Evolutionary conservation across 805 yeast genomes (phyloP).

Genomic region (Babjeviella inositovora): DNA sequence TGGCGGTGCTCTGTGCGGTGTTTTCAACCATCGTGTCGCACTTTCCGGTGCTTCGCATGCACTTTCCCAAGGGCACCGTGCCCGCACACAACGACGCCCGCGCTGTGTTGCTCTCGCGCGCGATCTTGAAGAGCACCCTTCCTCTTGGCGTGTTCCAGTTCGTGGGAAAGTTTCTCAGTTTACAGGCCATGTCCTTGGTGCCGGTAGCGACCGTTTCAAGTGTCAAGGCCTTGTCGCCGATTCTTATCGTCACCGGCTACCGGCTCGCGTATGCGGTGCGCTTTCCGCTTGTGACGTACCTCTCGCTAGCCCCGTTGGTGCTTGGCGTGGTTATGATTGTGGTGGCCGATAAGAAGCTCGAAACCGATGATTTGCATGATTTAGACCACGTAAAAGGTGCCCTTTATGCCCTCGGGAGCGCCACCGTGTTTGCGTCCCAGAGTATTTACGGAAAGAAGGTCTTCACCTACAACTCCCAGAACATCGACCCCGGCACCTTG

Average conservation of each 20-base stretch:
- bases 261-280: constrained; percentile 29
- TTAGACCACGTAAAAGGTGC: constrained; percentile 37
- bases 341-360: constrained; percentile 9
- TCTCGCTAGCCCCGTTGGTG: constrained; percentile 33
- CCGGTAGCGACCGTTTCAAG: constrained; percentile 60
- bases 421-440: constrained; percentile 69
- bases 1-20: constrained; percentile 21
- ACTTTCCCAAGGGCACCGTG: constrained; percentile 39
- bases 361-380: constrained; percentile 4
- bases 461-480: constrained; percentile 27
- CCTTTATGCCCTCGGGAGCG: constrained; percentile 48
- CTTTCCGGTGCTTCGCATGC: constrained; percentile 10
- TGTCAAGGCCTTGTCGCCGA: constrained; percentile 51
- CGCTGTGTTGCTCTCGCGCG: constrained; percentile 7
- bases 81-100: constrained; percentile 15
- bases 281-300: constrained; percentile 31
- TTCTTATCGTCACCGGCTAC: constrained; percentile 41
- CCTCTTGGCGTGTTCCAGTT: constrained; percentile 58
- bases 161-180: constrained; percentile 43
- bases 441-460: constrained; percentile 78
- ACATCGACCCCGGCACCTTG: constrained; percentile 9
- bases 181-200: constrained; percentile 48
- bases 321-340: constrained; percentile 35
- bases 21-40: constrained; percentile 17
- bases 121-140: constrained; percentile 28